Base-by-base conservation (phyloP, 228 moss, liverwort and hornwort genomes). In the Sphagnum fallax region DNA sequence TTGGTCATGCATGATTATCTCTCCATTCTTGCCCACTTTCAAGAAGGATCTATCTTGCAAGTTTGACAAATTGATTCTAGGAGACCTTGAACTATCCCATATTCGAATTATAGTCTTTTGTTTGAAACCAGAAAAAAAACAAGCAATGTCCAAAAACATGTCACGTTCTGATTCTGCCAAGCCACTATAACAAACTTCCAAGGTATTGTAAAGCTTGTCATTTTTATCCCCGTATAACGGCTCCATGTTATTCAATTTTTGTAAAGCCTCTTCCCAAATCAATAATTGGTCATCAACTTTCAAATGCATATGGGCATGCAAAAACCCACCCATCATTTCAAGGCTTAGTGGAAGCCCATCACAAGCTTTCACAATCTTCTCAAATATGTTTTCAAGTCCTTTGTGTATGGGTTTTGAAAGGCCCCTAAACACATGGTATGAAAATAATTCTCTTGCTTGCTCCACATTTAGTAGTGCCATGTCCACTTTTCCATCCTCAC, bases 131-230 rank as follows among this genome's bases (percentile, higher is more conserved):
- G 4, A 50, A 66, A 50, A 66, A 0, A 66, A 48, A 50, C 48
- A 66, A 50, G 49, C 48, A 49, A 66, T 8, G 49, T 66, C 66
- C 66, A 66, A 66, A 66, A 66, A 66, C 48, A 66, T 8, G 6
- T 66, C 0, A 11, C 51, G 13, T 5, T 66, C 66, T 51, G 8
- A 14, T 10, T 50, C 6, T 1, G 0, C 3, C 49, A 66, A 66
- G 49, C 13, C 49, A 6, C 52, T 51, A 50, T 66, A 66, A 51
- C 66, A 47, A 5, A 66, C 9, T 6, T 51, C 13, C 50, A 66
- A 50, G 4, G 13, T 66, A 4, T 0, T 51, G 13, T 51, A 66
- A 5, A 66, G 51, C 4, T 6, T 12, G 12, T 52, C 66, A n/a
- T 66, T 66, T 5, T 66, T 51, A 52, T 15, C 66, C 12, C 66